A percentile compares a stretch with the other conserved stretches of the same genome.
Evolutionary conservation across 148 eudicot genomes (phyloP).

Genomic region (Persicaria tinctoria): DNA sequence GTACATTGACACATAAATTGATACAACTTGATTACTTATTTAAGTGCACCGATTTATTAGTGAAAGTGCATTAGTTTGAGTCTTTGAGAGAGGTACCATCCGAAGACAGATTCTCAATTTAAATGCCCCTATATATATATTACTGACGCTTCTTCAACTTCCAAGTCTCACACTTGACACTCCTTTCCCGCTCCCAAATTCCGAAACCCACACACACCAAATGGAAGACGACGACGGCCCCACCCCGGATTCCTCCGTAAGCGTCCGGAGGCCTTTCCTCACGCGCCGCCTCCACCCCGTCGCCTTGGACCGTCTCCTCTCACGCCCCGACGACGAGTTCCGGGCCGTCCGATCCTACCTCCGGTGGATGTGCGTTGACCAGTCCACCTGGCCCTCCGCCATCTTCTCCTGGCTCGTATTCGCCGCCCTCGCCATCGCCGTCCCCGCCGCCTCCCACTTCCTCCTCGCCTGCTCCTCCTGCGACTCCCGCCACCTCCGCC

Average conservation of each 20-base stretch:
- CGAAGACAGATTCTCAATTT: too few relatives aligned
- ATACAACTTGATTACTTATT: too few relatives aligned
- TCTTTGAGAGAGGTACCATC: too few relatives aligned
- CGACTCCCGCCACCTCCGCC: slow-evolving; percentile 47
- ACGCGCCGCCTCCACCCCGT: neutral
- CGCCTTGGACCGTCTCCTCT: slow-evolving; percentile 22
- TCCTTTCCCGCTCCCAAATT: neutral
- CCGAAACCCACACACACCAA: neutral
- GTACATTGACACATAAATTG: too few relatives aligned
- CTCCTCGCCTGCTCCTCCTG: slow-evolving; percentile 56
- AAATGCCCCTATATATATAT: too few relatives aligned
- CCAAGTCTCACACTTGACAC: neutral
- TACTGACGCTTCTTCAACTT: neutral
- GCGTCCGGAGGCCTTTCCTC: neutral
- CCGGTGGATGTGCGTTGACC: slow-evolving; percentile 80
- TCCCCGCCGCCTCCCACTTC: slow-evolving; percentile 70
- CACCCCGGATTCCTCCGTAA: neutral
- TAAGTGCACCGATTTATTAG: too few relatives aligned
- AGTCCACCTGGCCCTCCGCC: slow-evolving; percentile 32
- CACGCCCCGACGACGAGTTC: slow-evolving; percentile 63
- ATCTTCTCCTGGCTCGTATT: slow-evolving; percentile 57
- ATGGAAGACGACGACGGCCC: slow-evolving; percentile 7
- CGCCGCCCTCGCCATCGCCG: slow-evolving; percentile 34
- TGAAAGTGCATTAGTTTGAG: too few relatives aligned
- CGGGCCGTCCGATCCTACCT: slow-evolving; percentile 57